These are phyloP conservation scores for Apiotrichum siamense DNA, from an alignment of 1,284 basidiomycete species.

Conservation along the genomic window DNA sequence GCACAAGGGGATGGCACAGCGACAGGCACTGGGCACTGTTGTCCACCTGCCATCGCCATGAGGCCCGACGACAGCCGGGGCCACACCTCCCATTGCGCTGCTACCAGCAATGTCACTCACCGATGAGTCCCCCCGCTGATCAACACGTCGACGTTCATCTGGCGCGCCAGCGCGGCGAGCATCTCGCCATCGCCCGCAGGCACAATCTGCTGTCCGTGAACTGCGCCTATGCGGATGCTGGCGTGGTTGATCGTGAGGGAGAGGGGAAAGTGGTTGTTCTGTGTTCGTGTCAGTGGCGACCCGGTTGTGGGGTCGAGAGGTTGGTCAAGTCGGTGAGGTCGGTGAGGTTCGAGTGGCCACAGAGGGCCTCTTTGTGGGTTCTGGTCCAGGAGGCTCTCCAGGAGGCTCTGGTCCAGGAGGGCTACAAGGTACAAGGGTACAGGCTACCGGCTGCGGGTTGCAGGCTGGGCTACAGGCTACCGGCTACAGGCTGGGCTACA, in stretches of 20 bases:
- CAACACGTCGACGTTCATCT: constrained; percentile 96
- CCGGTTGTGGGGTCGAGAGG: not conserved
- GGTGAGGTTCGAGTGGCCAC: no score
- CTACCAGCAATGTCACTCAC: constrained; percentile 52
- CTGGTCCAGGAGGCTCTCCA: no score
- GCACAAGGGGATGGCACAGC: no score
- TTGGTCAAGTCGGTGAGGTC: no score
- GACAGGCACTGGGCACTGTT: no score
- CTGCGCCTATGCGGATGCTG: constrained; percentile 78
- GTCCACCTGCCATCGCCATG: no score
- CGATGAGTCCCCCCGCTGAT: constrained; percentile 90
- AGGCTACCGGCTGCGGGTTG: no score
- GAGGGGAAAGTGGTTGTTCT: constrained; percentile 61
- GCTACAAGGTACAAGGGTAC: no score
- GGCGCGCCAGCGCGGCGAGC: constrained; percentile 75
- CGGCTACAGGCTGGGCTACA: no score
- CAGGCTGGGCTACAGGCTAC: no score
- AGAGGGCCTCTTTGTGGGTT: no score
- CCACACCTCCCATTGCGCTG: not conserved
- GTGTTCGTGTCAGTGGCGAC: not conserved
- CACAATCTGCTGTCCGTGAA: constrained; percentile 92
- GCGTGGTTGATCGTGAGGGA: constrained; percentile 74
- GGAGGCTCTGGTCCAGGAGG: no score
- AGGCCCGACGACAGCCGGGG: not conserved
- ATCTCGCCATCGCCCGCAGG: constrained; percentile 88